Evolutionary conservation across 2,329 filamentous ascomycete species (phyloP).

Genomic region (Exophiala bonariae): DNA sequence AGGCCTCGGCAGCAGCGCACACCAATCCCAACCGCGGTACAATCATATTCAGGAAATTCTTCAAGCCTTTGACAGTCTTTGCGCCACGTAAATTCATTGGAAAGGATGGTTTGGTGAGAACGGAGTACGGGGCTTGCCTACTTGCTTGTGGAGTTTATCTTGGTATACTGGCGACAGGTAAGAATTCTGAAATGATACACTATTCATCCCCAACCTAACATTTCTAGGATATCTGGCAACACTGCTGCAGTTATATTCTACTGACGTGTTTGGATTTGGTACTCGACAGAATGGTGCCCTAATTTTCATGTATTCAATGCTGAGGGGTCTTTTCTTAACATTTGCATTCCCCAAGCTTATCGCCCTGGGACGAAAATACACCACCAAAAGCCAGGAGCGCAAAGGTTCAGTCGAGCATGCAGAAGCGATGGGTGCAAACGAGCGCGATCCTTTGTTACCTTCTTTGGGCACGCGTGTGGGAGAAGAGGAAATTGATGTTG

Average conservation of each 20-base stretch:
- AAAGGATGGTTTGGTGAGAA: constrained; percentile 50
- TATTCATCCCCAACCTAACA: too few species aligned
- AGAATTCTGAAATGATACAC: not conserved
- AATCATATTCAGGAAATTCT: constrained; percentile 28
- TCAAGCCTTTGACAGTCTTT: constrained; percentile 62
- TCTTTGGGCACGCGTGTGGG: not conserved
- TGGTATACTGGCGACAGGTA: constrained; percentile 64
- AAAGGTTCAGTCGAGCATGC: not conserved
- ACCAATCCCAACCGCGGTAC: constrained; percentile 32
- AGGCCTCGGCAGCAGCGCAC: not conserved
- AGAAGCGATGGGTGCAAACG: not conserved
- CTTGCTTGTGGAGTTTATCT: constrained; percentile 67
- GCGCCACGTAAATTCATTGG: constrained; percentile 57
- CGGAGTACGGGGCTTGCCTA: constrained; percentile 63
- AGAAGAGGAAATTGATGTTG: not conserved
- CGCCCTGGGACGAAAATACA: constrained; percentile 39
- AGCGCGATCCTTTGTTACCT: constrained; percentile 14
- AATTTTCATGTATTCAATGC: constrained; percentile 57
- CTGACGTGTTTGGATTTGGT: constrained; percentile 55
- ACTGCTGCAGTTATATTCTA: constrained; percentile 61
- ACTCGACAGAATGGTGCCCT: constrained; percentile 59
- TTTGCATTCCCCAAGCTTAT: constrained; percentile 58
- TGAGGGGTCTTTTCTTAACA: constrained; percentile 57
- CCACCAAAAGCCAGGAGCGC: constrained; percentile 4
- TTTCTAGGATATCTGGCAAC: constrained; percentile 62